Base-by-base conservation (phyloP, 805 yeast species). In the Lachancea sp. region DNA sequence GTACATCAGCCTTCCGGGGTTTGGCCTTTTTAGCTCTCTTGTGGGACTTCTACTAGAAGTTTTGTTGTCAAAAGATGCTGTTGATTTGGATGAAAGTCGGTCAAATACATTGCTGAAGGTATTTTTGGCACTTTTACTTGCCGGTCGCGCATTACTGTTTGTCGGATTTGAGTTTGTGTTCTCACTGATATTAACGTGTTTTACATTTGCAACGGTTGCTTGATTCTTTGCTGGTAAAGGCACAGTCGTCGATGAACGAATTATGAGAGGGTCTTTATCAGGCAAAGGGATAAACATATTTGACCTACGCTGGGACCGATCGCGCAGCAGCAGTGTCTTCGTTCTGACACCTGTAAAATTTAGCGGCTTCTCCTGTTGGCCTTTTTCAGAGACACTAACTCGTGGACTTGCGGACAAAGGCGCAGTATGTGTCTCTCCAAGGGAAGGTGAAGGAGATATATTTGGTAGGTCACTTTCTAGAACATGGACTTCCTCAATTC, bases 211-310 rank as follows among this genome's bases (percentile, higher is more conserved):
- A 20, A 34, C 16, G 22, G 5, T 25, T n/a, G 17, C 26, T 16
- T 13, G 19, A 29, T 21, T 21, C 16, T 29, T 13, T 11, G 20
- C 12, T 12, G 26, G 17, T 19, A n/a, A 18, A 12, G 20, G 8
- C 26, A 24, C 7, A 34, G 25, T 19, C 8, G 12, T 13, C 12
- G 34, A 13, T 13, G 46, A 45, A 32, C 46, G 54, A 1, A 57
- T 54, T 4, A 58, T 45, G 12, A 61, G 40, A 15, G 63, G 64
- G 44, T 58, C 61, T 40, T 60, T 60, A 24, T 51, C 54, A 1
- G 65, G 65, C 29, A 61, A 41, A 4, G 65, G 65, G 8, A 57
- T 56, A 46, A 58, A 61, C 58, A 60, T 52, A 40, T 58, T 58
- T 7, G 62, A 55, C 36, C 62, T 52, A 35, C 63, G 45, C 34